Base-by-base conservation (phyloP, 1,284 basidiomycete genomes). In the Ustilago cynodontis region DNA sequence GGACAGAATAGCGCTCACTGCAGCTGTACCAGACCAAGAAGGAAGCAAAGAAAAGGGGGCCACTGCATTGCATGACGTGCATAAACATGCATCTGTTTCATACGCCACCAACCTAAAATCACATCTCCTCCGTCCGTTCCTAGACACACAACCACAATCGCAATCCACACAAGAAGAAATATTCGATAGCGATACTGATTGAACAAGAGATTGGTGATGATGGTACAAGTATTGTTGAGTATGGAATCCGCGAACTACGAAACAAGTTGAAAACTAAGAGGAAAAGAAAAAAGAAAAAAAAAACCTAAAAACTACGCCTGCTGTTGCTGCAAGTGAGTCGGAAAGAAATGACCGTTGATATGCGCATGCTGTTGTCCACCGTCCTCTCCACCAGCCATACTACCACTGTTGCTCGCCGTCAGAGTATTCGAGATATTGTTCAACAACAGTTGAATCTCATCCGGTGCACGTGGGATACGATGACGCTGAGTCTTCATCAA, bases 401-500 rank as follows among this genome's bases (percentile, higher is more conserved):
- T 43, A 43, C 57, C 58, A 39, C 24, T 45, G 45, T 11, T 53
- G 35, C 53, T 39, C 11, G 67, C 58, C n/a, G 58, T 18, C 3
- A 82, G 65, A 18, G 70, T 70, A 7, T 75, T 63, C 5, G 77
- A 63, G 49, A 86, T 83, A 62, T 86, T 82, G 56, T 83, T 76
- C 45, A 86, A 71, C 50, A 86, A 69, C 9, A 79, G 71, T 54
- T 82, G 80, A 50, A 86, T 84, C 72, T 86, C 84, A 10, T 69
- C 71, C 7, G 84, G 84, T 5, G 79, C 81, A 22, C 80, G 66
- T 4, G 79, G 76, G 4, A 83, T 68, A 43, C 73, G 67, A 55
- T 79, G 70, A 45, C 76, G 61, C 49, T 73, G 76, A 43, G 55
- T 77, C 61, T 82, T 79, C 51, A 95, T 90, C 69, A 96, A 88